Conservation (phyloP, 768 basidiomycete genomes). For the Pleurotus pulmonarius region DNA sequence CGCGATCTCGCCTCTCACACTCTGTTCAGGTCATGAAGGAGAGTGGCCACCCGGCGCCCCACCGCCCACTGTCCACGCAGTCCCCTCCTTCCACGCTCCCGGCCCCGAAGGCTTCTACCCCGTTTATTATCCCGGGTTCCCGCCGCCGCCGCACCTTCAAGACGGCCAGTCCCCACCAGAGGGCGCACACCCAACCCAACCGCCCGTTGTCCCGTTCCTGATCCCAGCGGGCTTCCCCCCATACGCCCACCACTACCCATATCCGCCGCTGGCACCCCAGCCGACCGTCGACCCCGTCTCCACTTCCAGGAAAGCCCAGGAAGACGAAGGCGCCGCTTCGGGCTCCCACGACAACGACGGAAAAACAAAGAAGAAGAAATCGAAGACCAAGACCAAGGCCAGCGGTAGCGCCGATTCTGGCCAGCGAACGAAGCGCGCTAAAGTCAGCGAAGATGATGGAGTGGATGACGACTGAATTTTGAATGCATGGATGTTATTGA, state of each 20-base stretch:
- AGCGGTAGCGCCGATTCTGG: background rate
- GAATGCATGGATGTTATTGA: background rate
- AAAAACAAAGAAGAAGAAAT: slow-evolving; percentile 1
- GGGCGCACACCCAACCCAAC: background rate
- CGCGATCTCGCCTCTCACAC: background rate
- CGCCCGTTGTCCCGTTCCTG: background rate
- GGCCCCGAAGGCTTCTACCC: slow-evolving; percentile 3
- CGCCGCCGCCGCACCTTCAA: background rate
- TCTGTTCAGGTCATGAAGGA: slow-evolving; percentile 11
- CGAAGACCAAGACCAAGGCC: background rate
- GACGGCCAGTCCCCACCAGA: background rate
- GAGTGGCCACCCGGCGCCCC: slow-evolving; percentile 25
- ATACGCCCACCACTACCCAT: slow-evolving; percentile 1
- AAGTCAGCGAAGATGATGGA: no score
- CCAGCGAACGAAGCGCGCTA: no score
- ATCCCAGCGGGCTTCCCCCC: slow-evolving; percentile 3
- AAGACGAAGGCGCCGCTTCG: background rate
- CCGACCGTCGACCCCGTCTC: background rate
- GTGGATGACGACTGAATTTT: background rate
- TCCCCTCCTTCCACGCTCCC: background rate
- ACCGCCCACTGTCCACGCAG: background rate
- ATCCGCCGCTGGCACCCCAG: background rate
- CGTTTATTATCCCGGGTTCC: slow-evolving; percentile 3
- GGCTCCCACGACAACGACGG: background rate
- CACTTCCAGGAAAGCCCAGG: background rate